Evolutionary conservation across 805 yeast species (phyloP), one percentile per base, ranked within the genome.

Genomic region (Metschnikowia amazonensis): DNA sequence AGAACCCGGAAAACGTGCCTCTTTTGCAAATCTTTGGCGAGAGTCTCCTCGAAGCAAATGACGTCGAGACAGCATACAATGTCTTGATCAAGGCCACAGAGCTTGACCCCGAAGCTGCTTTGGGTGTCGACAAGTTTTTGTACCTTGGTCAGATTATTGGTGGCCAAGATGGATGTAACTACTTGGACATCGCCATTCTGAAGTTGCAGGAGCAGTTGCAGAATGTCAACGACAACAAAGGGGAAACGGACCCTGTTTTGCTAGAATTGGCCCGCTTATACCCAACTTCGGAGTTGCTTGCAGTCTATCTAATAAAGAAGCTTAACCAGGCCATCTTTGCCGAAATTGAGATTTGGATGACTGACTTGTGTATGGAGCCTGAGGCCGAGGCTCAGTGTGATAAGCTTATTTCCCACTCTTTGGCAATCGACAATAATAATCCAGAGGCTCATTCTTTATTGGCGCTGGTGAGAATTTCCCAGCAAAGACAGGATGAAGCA

Each of bases 341-440:
- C 5, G 77, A 84, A 69, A 86, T 94, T 58, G 99, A 92, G 65
- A 85, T 88, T 46, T 90, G 96, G 96, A 88, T 89, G 97, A 92
- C 98, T 1, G 97, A 92, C 69, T 70, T 90, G 52, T 90, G 98
- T 70, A 89, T 90, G 96, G 95, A 88, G 58, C 81, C 81, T 2
- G 82, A 84, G 53, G 98, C 98, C 2, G 98, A 94, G 65, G 18
- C 63, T 7, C 76, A 80, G 62, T 94, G 98, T 67, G 86, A 89
- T 56, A 73, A 73, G 45, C 72, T 87, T 52, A 83, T 90, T 44
- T 65, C 76, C 9, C 78, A 77, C 53, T 81, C 95, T 1, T 65
- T 88, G 58, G 66, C 77, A 43, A 64, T 86, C 28, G 85, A 84
- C 51, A 70, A 70, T 18, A 56, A 63, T 27, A 82, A 86, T 47